Conservation (phyloP, 176 grass and related monocot species). For the Zea luxurians region DNA sequence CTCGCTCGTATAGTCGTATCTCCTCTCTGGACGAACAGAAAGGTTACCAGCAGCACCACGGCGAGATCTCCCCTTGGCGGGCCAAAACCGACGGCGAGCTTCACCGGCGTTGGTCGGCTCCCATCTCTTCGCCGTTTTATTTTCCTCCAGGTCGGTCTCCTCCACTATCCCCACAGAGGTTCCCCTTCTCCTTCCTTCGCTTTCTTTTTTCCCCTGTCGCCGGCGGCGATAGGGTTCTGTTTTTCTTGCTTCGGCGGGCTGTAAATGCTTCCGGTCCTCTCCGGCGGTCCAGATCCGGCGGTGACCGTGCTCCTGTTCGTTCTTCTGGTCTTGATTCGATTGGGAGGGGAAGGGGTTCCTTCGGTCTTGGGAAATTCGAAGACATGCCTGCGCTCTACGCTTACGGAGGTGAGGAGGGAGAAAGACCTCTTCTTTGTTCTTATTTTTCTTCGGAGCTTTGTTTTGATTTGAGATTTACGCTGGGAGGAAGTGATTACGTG, state of each 20-base stretch:
- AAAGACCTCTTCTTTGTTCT: neutral
- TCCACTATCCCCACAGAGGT: neutral
- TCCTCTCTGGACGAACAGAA: too few species aligned
- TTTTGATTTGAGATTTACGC: neutral
- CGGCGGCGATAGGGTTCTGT: slow-evolving; percentile 54
- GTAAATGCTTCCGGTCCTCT: slow-evolving; percentile 60
- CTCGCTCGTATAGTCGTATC: too few species aligned
- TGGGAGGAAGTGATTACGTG: neutral
- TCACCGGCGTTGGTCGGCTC: too few species aligned
- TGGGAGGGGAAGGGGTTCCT: slow-evolving; percentile 29
- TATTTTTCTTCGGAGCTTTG: neutral
- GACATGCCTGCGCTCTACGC: slow-evolving; percentile 61
- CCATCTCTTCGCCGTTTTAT: neutral
- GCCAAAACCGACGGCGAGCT: too few species aligned
- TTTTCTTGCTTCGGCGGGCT: slow-evolving; percentile 16
- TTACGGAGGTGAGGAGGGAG: slow-evolving; percentile 50
- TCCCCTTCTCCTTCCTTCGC: neutral
- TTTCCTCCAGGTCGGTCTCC: slow-evolving; percentile 2
- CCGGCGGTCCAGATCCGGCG: slow-evolving; percentile 43
- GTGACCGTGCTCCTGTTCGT: neutral
- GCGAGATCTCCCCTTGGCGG: too few species aligned
- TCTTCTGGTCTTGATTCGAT: slow-evolving; percentile 1
- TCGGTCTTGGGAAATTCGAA: slow-evolving; percentile 15
- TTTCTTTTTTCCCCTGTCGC: slow-evolving; percentile 56
- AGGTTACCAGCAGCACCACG: too few species aligned